Percentiles rank a stretch among this genome's conserved stretches.
These are phyloP conservation scores for Martiniozyma abietophila DNA, from an alignment of 805 yeast species.

Conservation along the genomic window DNA sequence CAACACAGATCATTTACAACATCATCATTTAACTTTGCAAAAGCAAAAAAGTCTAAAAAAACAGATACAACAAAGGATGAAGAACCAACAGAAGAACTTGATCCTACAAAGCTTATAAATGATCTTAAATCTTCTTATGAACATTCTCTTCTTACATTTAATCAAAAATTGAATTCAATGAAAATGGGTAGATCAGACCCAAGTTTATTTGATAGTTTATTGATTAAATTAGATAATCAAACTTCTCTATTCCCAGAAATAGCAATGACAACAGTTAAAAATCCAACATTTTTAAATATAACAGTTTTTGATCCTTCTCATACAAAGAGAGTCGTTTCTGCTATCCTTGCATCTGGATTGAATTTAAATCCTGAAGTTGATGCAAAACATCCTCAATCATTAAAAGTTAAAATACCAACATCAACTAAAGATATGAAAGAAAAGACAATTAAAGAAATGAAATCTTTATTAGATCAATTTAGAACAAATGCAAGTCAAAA, in stretches of 20 bases:
- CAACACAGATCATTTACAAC: constrained; percentile 7
- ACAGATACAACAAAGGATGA: constrained; percentile 8
- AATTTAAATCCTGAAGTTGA: constrained; percentile 77
- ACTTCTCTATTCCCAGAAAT: constrained; percentile 43
- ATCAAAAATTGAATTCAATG: constrained; percentile 48
- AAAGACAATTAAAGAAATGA: constrained; percentile 50
- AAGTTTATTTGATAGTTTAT: constrained; percentile 50
- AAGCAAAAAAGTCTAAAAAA: constrained; percentile 10
- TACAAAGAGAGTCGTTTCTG: constrained; percentile 57
- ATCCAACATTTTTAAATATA: constrained; percentile 52
- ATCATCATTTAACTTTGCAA: constrained; percentile 7
- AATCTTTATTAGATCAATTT: constrained; percentile 55
- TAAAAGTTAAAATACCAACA: constrained; percentile 69
- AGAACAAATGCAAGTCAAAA: constrained; percentile 39
- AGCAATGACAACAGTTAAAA: constrained; percentile 66
- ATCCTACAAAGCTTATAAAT: constrained; percentile 25
- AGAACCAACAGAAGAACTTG: constrained; percentile 21
- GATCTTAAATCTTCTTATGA: constrained; percentile 37
- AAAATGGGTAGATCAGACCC: constrained; percentile 67
- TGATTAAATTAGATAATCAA: constrained; percentile 39
- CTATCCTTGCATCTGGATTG: constrained; percentile 58
- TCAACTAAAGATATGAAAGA: constrained; percentile 56
- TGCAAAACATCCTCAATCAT: constrained; percentile 58
- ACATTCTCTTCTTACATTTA: constrained; percentile 40
- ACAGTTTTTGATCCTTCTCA: constrained; percentile 82